Evolutionary conservation across 1,139 yeast genomes (phyloP), one percentile per base, ranked within the genome.

Genomic region (Pichia sp.): DNA sequence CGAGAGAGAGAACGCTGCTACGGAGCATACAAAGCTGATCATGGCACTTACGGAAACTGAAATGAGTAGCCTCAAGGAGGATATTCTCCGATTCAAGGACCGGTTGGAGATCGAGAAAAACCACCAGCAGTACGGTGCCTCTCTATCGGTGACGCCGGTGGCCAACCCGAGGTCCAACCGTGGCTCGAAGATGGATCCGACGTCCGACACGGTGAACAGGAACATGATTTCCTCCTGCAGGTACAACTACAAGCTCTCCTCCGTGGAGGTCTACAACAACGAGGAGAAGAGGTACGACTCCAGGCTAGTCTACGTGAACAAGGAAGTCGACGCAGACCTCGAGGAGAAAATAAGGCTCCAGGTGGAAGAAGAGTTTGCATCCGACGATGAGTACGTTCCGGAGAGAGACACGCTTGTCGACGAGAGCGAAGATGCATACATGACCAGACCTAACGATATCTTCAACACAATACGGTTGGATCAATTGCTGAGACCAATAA

Each of bases 401-500:
- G 50, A 65, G 3, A 67, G 63, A 7, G 67, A 61, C 10, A 29
- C 49, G 5, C 14, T 41, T n/a, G 10, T 12, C 27, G 75, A 77
- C 9, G 75, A 76, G 57, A 71, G 80, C 2, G 71, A 72, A 30
- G 67, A 62, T 6, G 44, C 31, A 20, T 46, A 40, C 64, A 60
- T 17, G 65, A 61, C 10, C 62, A 65, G 30, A 75, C 71, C 4
- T 20, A 52, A 52, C 31, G 57, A 54, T 14, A 24, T 54, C 3
- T 29, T 54, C 2, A 36, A 27, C 30, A 53, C 69, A 45, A 60
- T 79, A 14, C 73, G 73, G 49, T 63, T 80, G 36, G 75, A 79
- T 27, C 84, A 84, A 50, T 73, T 91, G 30, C 73, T 93, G 57
- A 81, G 85, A 10, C 97, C 98, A 0, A 80, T 93, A 27, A 76